Evolutionary conservation across 352 stramenopile genomes (phyloP), one percentile per base, ranked within the genome.

Genomic region (Phytophthora tentaculata): DNA sequence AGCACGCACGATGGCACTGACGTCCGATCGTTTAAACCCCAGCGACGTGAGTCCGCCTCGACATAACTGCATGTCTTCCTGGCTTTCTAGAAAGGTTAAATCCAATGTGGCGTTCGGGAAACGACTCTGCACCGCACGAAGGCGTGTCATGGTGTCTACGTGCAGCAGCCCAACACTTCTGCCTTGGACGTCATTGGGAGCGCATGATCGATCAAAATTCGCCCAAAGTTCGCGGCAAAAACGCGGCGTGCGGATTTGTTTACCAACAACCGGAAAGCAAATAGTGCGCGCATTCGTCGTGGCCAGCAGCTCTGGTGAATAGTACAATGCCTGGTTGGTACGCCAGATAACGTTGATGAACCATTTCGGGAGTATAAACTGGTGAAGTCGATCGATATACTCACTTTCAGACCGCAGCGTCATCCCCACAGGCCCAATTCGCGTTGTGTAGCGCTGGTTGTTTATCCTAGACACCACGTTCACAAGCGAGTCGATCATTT

Each of bases 361-460:
- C 39, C 80, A 57, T 5, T 49, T 55, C 6, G 79, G 74, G 8
- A 81, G 24, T 26, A 80, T 35, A 26, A 76, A 81, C 19, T 86
- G 67, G 61, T 86, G 73, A 7, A 86, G 28, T 2, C 76, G 76
- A 26, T 86, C 74, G n/a, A 77, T 47, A n/a, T 64, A 86, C 43
- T 67, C 45, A 29, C 28, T 75, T 56, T 69, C 60, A 1, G 61
- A 68, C 1, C 71, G 71, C 16, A 79, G 16, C 3, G 43, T 60
- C 23, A 69, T 20, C 9, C 45, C 55, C 2, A 49, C 13, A 5
- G 65, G 62, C 0, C 55, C 51, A n/a, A n/a, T n/a, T n/a, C n/a
- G n/a, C n/a, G n/a, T n/a, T n/a, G n/a, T n/a, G n/a, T n/a, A n/a
- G n/a, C n/a, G n/a, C n/a, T n/a, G n/a, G n/a, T n/a, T 22, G 7